Conservation (phyloP, 2,329 filamentous ascomycete genomes). For the Neurospora crassa region DNA sequence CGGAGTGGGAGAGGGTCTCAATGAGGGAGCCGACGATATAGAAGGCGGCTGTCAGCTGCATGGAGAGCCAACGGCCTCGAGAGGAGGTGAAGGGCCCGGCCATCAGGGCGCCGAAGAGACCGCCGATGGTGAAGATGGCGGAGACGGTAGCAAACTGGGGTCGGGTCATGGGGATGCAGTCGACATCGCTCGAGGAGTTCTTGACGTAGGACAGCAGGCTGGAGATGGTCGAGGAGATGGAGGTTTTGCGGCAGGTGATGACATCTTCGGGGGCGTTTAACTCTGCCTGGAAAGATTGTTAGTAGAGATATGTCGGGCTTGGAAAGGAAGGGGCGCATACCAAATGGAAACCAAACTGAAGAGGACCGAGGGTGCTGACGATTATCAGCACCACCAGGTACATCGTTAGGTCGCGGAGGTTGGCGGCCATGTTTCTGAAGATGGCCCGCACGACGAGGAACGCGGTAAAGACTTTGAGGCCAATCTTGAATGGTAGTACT, state of each 20-base stretch:
- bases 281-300: constrained; percentile 57
- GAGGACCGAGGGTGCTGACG: constrained; percentile 71
- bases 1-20: constrained; percentile 61
- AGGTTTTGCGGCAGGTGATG: constrained; percentile 67
- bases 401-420: constrained; percentile 46
- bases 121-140: constrained; percentile 85
- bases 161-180: constrained; percentile 83
- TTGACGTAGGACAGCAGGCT: constrained; percentile 18
- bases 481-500: background rate
- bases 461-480: background rate
- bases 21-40: constrained; percentile 68
- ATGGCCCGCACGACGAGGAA: background rate
- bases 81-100: constrained; percentile 71
- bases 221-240: constrained; percentile 23
- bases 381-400: constrained; percentile 71
- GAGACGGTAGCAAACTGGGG: constrained; percentile 77
- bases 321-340: constrained; percentile 33
- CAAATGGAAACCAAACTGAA: constrained; percentile 92
- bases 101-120: constrained; percentile 70
- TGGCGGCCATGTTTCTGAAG: constrained; percentile 11
- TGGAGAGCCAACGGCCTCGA: constrained; percentile 64
- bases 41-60: constrained; percentile 68
- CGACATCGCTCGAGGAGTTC: constrained; percentile 37
- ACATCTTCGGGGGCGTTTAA: constrained; percentile 92
- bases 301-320: constrained; percentile 1